These are phyloP conservation scores for Fusarium globosum DNA, from an alignment of 2,329 filamentous ascomycete species.

Conservation along the genomic window DNA sequence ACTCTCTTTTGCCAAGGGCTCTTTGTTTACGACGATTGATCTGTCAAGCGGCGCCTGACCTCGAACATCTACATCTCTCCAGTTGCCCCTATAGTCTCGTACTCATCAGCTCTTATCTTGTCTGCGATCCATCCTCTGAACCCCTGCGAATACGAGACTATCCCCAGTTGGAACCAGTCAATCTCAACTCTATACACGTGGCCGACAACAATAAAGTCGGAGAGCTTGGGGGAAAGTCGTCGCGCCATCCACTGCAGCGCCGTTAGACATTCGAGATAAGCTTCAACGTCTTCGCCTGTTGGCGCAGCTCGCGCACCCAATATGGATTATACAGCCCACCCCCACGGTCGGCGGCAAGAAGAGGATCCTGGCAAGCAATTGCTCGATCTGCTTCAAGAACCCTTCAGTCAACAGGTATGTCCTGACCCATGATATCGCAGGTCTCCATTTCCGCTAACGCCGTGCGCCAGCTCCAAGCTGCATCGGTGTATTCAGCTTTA, in stretches of 20 bases:
- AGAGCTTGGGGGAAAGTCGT: not conserved
- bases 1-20: constrained; percentile 31
- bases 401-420: constrained; percentile 61
- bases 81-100: constrained; percentile 4
- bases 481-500: constrained; percentile 80
- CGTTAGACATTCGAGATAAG: constrained; percentile 9
- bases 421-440: not conserved
- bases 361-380: constrained; percentile 56
- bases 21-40: constrained; percentile 18
- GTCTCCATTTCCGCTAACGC: constrained; percentile 11
- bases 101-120: constrained; percentile 12
- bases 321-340: constrained; percentile 38
- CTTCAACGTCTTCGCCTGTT: constrained; percentile 37
- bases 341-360: constrained; percentile 23
- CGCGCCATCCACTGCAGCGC: not conserved
- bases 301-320: constrained; percentile 41
- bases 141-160: constrained; percentile 35
- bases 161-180: not conserved
- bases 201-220: not conserved
- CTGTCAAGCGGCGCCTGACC: constrained; percentile 19
- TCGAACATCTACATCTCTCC: not conserved
- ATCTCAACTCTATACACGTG: constrained; percentile 13
- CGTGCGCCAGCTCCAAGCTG: constrained; percentile 39
- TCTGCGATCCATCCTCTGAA: constrained; percentile 2
- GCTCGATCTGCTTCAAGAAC: constrained; percentile 61